Conservation (phyloP, 345 rosid genomes). For the Populus pruinosa region DNA sequence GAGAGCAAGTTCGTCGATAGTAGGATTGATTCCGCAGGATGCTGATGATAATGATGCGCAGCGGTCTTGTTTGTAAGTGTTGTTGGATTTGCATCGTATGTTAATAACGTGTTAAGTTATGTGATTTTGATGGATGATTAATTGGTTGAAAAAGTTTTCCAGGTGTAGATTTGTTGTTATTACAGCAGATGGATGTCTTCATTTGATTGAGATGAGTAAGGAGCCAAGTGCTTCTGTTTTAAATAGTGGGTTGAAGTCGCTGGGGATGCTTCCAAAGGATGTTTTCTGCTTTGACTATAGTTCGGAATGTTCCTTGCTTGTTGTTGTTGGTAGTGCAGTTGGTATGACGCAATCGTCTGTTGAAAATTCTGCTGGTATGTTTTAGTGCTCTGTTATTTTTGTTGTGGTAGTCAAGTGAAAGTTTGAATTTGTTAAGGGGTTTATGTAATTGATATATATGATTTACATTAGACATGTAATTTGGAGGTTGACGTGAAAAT, state of each 20-base stretch:
- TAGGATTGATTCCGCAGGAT: slow-evolving; percentile 59
- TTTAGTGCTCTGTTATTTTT: slow-evolving; percentile 18
- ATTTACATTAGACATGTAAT: background rate
- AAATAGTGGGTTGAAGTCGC: slow-evolving; percentile 33
- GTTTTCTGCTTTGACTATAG: slow-evolving; percentile 72
- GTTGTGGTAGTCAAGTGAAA: background rate
- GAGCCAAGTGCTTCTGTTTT: slow-evolving; percentile 61
- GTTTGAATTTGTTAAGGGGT: background rate
- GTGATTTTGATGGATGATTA: slow-evolving; percentile 8
- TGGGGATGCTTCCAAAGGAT: slow-evolving; percentile 57
- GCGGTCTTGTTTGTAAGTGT: slow-evolving; percentile 66
- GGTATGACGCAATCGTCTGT: slow-evolving; percentile 32
- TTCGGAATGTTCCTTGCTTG: slow-evolving; percentile 57
- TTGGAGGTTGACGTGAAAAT: background rate
- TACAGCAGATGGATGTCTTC: slow-evolving; percentile 70
- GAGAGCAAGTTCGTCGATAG: slow-evolving; percentile 56
- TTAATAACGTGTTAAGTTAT: background rate
- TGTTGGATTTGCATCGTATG: background rate
- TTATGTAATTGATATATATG: background rate
- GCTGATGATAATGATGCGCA: slow-evolving; percentile 41
- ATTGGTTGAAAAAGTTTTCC: slow-evolving; percentile 27
- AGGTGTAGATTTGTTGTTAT: slow-evolving; percentile 70
- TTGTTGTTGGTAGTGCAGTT: slow-evolving; percentile 50
- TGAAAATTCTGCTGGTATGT: slow-evolving; percentile 66
- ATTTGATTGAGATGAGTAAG: slow-evolving; percentile 62